These are phyloP conservation scores for Marasmius oreades DNA, from an alignment of 1,284 basidiomycete genomes.

Conservation along the genomic window DNA sequence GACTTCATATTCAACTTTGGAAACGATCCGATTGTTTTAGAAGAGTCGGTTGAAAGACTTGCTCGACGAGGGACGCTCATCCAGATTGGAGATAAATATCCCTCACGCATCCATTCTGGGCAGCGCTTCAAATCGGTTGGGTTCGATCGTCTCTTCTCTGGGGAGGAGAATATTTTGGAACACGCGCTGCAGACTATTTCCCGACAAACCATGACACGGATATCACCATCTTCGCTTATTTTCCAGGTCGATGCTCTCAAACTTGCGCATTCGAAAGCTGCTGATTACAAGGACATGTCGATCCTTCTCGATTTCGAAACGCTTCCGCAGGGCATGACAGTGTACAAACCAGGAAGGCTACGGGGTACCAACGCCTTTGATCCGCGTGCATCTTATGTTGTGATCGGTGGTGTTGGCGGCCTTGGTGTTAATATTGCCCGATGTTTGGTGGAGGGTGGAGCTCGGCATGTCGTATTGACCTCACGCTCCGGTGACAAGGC, in stretches of 20 bases:
- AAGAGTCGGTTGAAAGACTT: not conserved
- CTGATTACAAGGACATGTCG: not conserved
- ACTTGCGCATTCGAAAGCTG: not conserved
- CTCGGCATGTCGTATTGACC: constrained; percentile 2
- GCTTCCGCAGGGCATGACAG: not conserved
- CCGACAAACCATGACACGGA: constrained; percentile 1
- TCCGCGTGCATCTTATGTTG: not conserved
- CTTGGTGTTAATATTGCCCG: not conserved
- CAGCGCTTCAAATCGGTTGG: not conserved
- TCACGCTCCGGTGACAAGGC: constrained; percentile 1
- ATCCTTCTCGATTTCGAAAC: constrained; percentile 2
- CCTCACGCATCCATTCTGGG: not conserved
- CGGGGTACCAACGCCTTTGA: not conserved
- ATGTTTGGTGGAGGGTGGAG: not conserved
- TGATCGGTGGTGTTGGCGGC: not conserved
- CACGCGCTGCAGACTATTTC: not conserved
- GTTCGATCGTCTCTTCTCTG: not conserved
- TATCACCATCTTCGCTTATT: not conserved
- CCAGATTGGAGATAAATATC: not conserved
- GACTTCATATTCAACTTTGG: constrained; percentile 5
- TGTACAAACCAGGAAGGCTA: not conserved
- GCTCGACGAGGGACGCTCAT: constrained; percentile 1
- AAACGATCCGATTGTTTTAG: not conserved
- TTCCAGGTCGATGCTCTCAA: not conserved
- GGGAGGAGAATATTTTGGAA: not conserved